A percentile compares a stretch with the other conserved stretches of the same genome.
Conservation (phyloP, 208 protist genomes). For the Sergeia podlipaevii region DNA sequence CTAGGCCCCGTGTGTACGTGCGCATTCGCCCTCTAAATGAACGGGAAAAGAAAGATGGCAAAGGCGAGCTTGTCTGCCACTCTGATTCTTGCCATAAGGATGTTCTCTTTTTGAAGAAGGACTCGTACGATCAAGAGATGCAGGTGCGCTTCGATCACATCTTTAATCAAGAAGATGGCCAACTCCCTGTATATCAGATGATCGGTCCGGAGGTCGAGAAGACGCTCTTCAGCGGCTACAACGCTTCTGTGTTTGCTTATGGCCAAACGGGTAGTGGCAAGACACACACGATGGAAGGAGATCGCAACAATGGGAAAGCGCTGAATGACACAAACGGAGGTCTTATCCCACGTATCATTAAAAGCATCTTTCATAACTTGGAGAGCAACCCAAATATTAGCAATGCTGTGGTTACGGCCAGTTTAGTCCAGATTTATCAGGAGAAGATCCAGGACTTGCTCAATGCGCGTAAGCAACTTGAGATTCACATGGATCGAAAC, state of each 20-base stretch:
- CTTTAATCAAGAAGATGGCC: constrained; percentile 44
- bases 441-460: constrained; percentile 88
- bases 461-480: constrained; percentile 70
- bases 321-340: constrained; percentile 30
- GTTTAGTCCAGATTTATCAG: constrained; percentile 89
- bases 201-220: constrained; percentile 66
- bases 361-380: constrained; percentile 70
- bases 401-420: constrained; percentile 65
- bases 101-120: constrained; percentile 77
- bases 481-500: constrained; percentile 87
- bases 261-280: constrained; percentile 96
- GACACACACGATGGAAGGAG: constrained; percentile 89
- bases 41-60: constrained; percentile 60
- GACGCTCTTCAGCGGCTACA: constrained; percentile 86
- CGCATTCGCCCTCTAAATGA: constrained; percentile 88
- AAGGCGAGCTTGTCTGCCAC: constrained; percentile 59
- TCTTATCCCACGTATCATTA: constrained; percentile 78
- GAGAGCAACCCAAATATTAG: constrained; percentile 59
- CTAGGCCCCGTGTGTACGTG: constrained; percentile 85
- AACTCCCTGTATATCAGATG: constrained; percentile 54
- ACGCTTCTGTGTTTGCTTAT: constrained; percentile 93
- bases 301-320: constrained; percentile 18
- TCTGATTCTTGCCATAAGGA: constrained; percentile 57
- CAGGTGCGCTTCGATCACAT: constrained; percentile 86
- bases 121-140: constrained; percentile 47